Conservation (phyloP, 2,329 filamentous ascomycete genomes). For the Colletotrichum sublineola region DNA sequence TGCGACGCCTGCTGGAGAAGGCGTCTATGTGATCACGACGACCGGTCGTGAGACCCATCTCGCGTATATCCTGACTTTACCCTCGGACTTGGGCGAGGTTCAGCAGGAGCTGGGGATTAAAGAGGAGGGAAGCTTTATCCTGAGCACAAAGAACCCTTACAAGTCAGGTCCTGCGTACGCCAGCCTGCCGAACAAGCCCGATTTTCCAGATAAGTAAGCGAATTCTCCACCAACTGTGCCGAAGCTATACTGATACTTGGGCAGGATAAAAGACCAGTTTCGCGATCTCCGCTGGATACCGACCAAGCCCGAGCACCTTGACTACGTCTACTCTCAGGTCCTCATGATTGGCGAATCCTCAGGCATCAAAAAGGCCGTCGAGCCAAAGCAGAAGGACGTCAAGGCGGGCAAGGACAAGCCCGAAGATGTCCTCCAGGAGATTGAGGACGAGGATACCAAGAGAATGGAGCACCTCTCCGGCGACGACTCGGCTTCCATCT, state of each 20-base stretch:
- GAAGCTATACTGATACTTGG: neutral
- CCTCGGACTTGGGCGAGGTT: constrained; percentile 75
- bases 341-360: constrained; percentile 81
- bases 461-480: constrained; percentile 68
- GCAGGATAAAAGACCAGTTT: constrained; percentile 79
- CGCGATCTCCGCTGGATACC: constrained; percentile 80
- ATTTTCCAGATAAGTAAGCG: constrained; percentile 55
- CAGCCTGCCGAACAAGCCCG: constrained; percentile 72
- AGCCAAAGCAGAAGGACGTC: constrained; percentile 67
- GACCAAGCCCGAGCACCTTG: constrained; percentile 78
- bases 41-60: constrained; percentile 81
- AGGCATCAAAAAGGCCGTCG: constrained; percentile 67
- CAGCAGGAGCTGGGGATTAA: constrained; percentile 82
- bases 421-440: constrained; percentile 77
- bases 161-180: constrained; percentile 74
- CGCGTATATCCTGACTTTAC: constrained; percentile 83
- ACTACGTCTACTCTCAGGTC: constrained; percentile 82
- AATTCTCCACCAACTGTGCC: neutral
- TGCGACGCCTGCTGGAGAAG: constrained; percentile 83
- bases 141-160: constrained; percentile 85
- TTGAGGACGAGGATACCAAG: constrained; percentile 81
- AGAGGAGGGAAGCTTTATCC: constrained; percentile 80
- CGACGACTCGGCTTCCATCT: constrained; percentile 62
- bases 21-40: constrained; percentile 84
- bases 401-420: constrained; percentile 73